Base-by-base conservation (phyloP, 202 grass and related monocot species). In the Setaria viridis region DNA sequence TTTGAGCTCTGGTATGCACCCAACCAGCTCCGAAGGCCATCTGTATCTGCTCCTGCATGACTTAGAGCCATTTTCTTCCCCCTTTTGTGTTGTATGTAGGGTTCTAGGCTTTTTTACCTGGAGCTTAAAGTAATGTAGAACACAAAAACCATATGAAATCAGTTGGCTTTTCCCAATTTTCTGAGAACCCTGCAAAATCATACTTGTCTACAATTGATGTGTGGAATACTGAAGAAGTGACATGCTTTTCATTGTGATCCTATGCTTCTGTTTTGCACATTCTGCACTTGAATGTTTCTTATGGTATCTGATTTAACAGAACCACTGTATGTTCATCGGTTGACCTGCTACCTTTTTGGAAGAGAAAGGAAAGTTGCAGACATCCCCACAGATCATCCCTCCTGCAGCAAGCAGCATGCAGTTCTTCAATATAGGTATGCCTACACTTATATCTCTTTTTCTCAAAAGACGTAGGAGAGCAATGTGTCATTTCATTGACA, bases 361-460 rank as follows among this genome's bases (percentile, higher is more conserved):
- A 99, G 96, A 86, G 96, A 99, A 76, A 92, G 96, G 76, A 96
- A 81, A 76, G 90, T 99, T 72, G 96, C 93, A 84, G 93, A 99
- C 33, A 78, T 99, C 83, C 88, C 93, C 49, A 99, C 93, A 11
- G 96, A 99, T 84, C 93, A 99, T 83, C 93, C 93, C 14, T 99
- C 96, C 74, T 99, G 96, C 85, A 96, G 93, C 88, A 99, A 99
- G 57, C 96, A 99, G 59, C 96, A 99, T 81, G 93, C 96, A 1
- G 91, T 99, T 88, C 94, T 99, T 83, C 96, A 99, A 82, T 87
- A 85, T 67, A 69, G 70, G 85, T 86, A 78, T 83, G 47, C 9
- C 20, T 70, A 64, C 37, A 74, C 20, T 74, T 1, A 37, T 43
- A 11, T 48, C 3, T 9, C 43, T 57, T 21, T 57, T 60, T 60